Conservation (phyloP, 768 basidiomycete species). For the Trametes cinnabarina region DNA sequence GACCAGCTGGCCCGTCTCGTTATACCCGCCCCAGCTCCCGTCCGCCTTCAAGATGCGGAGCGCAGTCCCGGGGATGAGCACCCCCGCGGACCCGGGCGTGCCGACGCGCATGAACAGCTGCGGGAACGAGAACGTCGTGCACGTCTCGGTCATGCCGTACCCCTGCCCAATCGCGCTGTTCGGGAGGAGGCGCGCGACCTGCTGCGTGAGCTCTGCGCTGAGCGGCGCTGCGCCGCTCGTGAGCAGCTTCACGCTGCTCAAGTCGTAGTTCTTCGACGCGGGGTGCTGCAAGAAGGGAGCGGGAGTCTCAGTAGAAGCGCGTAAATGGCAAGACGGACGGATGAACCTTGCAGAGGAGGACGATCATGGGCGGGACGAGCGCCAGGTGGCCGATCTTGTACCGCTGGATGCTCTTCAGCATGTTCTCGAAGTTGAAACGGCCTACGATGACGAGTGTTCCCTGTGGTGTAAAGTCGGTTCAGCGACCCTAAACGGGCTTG, state of each 20-base stretch:
- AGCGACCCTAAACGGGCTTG: too few relatives aligned
- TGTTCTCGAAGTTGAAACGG: slow-evolving; percentile 60
- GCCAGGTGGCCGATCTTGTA: slow-evolving; percentile 57
- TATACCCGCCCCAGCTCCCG: slow-evolving; percentile 52
- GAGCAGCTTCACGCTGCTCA: slow-evolving; percentile 44
- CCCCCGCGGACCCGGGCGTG: slow-evolving; percentile 56
- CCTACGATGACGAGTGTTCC: slow-evolving; percentile 57
- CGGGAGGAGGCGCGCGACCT: slow-evolving; percentile 28
- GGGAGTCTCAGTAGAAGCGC: background rate
- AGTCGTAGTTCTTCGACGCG: slow-evolving; percentile 47
- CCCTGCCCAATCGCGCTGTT: slow-evolving; percentile 23
- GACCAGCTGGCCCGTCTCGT: slow-evolving; percentile 62
- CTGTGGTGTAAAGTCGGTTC: slow-evolving; percentile 26
- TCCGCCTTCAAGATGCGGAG: slow-evolving; percentile 59
- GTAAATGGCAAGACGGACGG: background rate
- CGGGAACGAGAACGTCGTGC: slow-evolving; percentile 49
- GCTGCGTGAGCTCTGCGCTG: slow-evolving; percentile 46
- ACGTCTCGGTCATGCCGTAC: slow-evolving; percentile 59
- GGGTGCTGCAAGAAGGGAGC: slow-evolving; percentile 40
- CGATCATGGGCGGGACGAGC: slow-evolving; percentile 56
- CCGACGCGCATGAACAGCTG: slow-evolving; percentile 43
- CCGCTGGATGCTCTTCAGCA: slow-evolving; percentile 58
- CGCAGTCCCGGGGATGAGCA: slow-evolving; percentile 53
- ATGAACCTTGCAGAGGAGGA: slow-evolving; percentile 45
- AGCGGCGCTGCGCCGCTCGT: slow-evolving; percentile 62